Evolutionary conservation across 2,329 filamentous ascomycete species (phyloP), one percentile per base, ranked within the genome.

Genomic region (Cryphonectria japonica): DNA sequence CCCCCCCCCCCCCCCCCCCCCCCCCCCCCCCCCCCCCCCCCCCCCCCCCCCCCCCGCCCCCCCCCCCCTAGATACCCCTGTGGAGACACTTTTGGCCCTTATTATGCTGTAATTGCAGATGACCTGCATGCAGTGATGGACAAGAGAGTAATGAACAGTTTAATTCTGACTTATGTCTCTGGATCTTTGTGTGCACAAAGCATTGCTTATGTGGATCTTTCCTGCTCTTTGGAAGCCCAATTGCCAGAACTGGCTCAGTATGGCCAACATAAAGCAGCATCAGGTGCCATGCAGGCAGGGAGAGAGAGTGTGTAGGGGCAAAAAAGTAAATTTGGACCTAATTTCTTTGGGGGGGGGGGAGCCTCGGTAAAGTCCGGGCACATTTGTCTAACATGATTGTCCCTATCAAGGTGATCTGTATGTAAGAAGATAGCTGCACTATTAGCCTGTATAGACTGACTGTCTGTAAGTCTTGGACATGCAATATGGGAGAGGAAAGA

Each of bases 351-450:
- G 22, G 19, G 46, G 22, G 46, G 11, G 14, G 26, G 14, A 2
- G 54, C 54, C 26, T 59, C 54, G 54, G 54, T 13, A 34, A 59
- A 32, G 54, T 59, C 54, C 54, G 54, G 54, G 54, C 54, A 7
- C 54, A 59, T 59, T 59, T 29, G 54, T 34, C 16, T 14, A 59
- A 19, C 26, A 16, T 59, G 46, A 32, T 32, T 32, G 54, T 59
- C 29, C 54, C 14, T 16, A 8, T 8, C 54, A 59, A 59, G 5
- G 3, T 9, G 54, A 59, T 59, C 29, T n/a, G 46, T 26, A 54
- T n/a, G 46, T 26, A 54, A 29, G 4, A 13, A 19, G 54, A 32
- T 14, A 6, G 26, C 29, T 32, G 26, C 26, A 32, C 19, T 29
- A 19, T 7, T 19, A 57, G 29, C 8, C 26, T 59, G 4, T 32